These are phyloP conservation scores for Colletotrichum kahawae DNA, from an alignment of 2,329 filamentous ascomycete genomes.

Conservation along the genomic window DNA sequence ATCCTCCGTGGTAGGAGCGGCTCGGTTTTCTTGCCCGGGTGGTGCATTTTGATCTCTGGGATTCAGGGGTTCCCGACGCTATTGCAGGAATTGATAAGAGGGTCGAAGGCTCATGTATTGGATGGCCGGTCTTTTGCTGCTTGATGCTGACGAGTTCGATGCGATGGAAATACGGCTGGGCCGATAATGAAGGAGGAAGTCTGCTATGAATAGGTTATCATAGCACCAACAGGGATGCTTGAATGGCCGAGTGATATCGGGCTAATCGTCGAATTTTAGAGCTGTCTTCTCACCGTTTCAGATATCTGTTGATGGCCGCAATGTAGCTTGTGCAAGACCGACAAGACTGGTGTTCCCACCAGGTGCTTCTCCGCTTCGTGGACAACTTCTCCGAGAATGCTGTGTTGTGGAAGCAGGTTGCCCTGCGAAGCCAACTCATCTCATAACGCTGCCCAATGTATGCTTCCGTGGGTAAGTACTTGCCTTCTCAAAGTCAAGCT, in stretches of 20 bases:
- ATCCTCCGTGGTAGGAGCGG: not conserved
- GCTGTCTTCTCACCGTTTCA: conserved; percentile 34
- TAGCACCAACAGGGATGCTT: not conserved
- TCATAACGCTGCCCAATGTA: no score
- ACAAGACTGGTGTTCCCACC: conserved; percentile 54
- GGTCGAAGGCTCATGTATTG: not conserved
- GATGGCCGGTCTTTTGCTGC: not conserved
- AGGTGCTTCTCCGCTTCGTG: conserved; percentile 48
- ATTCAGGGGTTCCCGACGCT: not conserved
- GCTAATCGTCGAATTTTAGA: conserved; percentile 33
- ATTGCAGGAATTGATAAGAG: not conserved
- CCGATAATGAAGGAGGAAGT: not conserved
- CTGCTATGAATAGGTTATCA: rapidly evolving
- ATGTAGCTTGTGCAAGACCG: conserved; percentile 51
- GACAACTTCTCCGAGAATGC: conserved; percentile 57
- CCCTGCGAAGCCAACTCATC: not conserved
- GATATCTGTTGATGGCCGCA: conserved; percentile 53
- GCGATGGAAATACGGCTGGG: not conserved
- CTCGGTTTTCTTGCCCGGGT: not conserved
- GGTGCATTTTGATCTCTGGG: not conserved
- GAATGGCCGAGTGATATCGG: not conserved
- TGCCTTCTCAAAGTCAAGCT: conserved; percentile 53
- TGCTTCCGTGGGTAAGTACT: no score
- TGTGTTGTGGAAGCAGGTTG: conserved; percentile 51
- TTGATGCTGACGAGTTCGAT: not conserved